Evolutionary conservation across 371 early-diverging fungal genomes (phyloP).

Genomic region (Mucor circinelloides): DNA sequence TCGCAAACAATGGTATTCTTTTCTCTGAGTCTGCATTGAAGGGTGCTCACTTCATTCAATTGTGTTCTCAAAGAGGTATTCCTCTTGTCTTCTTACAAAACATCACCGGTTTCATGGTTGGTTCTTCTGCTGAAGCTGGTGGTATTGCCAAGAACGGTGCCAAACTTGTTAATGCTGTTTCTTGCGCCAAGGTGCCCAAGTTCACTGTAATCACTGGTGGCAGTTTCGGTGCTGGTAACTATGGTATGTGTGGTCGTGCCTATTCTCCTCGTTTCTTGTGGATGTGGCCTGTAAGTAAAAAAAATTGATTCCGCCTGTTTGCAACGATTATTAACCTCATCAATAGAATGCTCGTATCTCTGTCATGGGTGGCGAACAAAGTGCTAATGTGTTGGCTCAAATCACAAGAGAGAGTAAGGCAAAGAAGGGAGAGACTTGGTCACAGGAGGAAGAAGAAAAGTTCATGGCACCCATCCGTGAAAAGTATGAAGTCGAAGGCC

Average conservation of each 20-base stretch:
- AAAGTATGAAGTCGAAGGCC: constrained; percentile 93
- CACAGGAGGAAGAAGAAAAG: constrained; percentile 68
- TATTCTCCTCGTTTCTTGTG: constrained; percentile 95
- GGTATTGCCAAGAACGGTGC: constrained; percentile 99
- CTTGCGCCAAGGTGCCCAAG: constrained; percentile 95
- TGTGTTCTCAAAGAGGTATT: constrained; percentile 93
- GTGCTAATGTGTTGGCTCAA: constrained; percentile 92
- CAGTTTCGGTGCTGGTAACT: constrained; percentile 95
- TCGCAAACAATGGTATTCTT: constrained; percentile 98
- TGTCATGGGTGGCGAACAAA: constrained; percentile 99
- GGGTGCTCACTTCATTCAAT: constrained; percentile 96
- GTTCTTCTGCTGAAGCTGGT: constrained; percentile 93
- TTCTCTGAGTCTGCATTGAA: constrained; percentile 96
- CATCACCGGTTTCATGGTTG: constrained; percentile 98
- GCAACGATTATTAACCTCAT: neutral
- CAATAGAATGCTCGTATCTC: constrained; percentile 85
- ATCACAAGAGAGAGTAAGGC: constrained; percentile 85
- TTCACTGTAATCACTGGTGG: constrained; percentile 94
- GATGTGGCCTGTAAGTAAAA: constrained; percentile 92
- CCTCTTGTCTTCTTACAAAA: constrained; percentile 97
- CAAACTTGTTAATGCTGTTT: constrained; percentile 96
- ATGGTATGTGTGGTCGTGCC: constrained; percentile 98
- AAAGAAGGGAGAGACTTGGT: constrained; percentile 81
- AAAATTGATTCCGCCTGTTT: no score
- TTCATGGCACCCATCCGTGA: constrained; percentile 90